phyloP scores from a whole-genome alignment of 352 stramenopile species.

The Phytophthora kernoviae region DNA sequence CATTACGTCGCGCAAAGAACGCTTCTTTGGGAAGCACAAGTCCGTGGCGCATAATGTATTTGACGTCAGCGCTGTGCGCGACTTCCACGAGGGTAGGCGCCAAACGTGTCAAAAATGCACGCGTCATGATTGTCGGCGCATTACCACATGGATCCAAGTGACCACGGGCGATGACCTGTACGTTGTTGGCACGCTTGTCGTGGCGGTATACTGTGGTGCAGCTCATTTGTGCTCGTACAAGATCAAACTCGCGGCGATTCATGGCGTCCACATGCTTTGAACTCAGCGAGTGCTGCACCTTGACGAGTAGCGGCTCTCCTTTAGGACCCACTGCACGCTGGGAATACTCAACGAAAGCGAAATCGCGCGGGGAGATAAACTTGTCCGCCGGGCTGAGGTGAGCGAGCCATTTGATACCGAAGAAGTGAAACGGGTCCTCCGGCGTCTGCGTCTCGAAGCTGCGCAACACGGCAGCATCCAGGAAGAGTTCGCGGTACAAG shows the following conservation, averaged over 20 bases:
- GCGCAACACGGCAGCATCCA: conserved; percentile 48
- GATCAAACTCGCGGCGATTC: conserved; percentile 50
- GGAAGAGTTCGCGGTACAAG: conserved; percentile 45
- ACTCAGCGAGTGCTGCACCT: conserved; percentile 46
- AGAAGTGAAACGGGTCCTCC: conserved; percentile 53
- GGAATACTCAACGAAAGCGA: conserved; percentile 54
- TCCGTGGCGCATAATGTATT: conserved; percentile 54
- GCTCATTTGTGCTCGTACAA: conserved; percentile 44
- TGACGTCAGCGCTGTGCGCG: conserved; percentile 53
- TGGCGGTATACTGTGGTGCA: conserved; percentile 55
- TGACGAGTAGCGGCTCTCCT: conserved; percentile 48
- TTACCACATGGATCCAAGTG: conserved; percentile 46
- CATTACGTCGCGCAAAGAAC: conserved; percentile 39
- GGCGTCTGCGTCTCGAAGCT: conserved; percentile 42
- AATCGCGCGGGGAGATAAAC: conserved; percentile 55
- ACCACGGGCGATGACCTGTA: conserved; percentile 47
- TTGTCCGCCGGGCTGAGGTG: conserved; percentile 50
- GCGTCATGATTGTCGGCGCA: conserved; percentile 36
- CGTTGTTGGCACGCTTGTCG: conserved; percentile 45
- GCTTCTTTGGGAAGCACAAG: conserved; percentile 42
- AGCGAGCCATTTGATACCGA: conserved; percentile 56
- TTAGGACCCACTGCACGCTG: conserved; percentile 33
- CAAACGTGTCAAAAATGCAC: conserved; percentile 48
- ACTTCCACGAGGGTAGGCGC: conserved; percentile 50
- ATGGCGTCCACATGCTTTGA: conserved; percentile 39